Base-by-base conservation (phyloP, 1,284 basidiomycete species). In the Puccinia triticina region DNA sequence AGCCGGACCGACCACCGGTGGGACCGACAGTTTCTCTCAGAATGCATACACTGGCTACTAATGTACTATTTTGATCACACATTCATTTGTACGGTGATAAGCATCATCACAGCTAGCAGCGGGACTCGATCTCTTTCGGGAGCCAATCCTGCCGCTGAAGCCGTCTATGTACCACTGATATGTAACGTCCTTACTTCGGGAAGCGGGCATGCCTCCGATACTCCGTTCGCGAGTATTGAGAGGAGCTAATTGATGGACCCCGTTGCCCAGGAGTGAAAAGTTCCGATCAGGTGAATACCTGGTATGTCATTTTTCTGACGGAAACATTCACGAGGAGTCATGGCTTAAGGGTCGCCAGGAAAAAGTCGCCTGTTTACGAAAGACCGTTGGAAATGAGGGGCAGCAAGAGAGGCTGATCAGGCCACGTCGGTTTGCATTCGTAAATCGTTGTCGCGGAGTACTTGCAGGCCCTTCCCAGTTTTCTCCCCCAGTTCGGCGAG, bases 361-460 rank as follows among this genome's bases (percentile, higher is more conserved):
- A 67, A 43, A 37, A 23, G 37, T 34, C 29, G 12, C 34, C 40
- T n/a, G 37, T 69, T 37, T n/a, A 37, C 37, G 40, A 23, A 40
- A 50, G 69, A 29, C 48, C 29, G 72, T 74, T 74, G 53, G 50
- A 40, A 34, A 74, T 53, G 72, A 74, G 64, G 72, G 72, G n/a
- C 48, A 8, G 72, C 57, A 74, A 73, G 48, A n/a, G 48, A n/a
- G 16, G 72, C 48, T 23, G 53, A 74, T 74, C 48, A 50, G 50
- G 21, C 34, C 29, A 57, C 40, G 50, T 43, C 46, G 48, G 46
- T 50, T 21, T 61, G 32, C 23, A 29, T 61, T 10, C n/a, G 59
- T 61, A 4, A 43, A 43, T 43, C 40, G 40, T n/a, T n/a, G n/a
- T n/a, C n/a, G n/a, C 23, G 21, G 21, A 7, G 5, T 23, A 10